Evolutionary conservation across 2,329 filamentous ascomycete species (phyloP), one percentile per base, ranked within the genome.

Genomic region (Xylaria sp.): DNA sequence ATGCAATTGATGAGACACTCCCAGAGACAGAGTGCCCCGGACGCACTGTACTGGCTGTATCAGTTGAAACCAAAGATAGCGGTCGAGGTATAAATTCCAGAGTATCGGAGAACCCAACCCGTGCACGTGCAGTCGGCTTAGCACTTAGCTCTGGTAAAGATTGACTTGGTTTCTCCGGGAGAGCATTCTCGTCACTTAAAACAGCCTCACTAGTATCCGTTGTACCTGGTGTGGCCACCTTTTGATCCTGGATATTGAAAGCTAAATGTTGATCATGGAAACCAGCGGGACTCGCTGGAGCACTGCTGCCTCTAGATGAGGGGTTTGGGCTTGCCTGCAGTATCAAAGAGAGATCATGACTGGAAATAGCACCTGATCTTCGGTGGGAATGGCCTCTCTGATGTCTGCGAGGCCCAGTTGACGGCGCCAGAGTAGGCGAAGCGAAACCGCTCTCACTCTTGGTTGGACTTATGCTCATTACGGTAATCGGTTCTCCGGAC

Each of bases 21-120:
- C 91, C 92, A 31, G 92, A 92, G 41, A 93, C 86, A 1, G 91
- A 93, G 78, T 95, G 93, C 5, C 89, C 88, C 3, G 87, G 87
- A 31, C 89, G 87, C 20, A 90, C 86, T 2, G 92, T 96, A 77
- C 91, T 94, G 55, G 93, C 91, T 0, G 93, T 94, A 78, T 96
- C 94, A 23, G 90, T 94, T 1, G 94, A 97, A 15, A 97, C 90
- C 23, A 94, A 84, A 1, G 94, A 97, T 20, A 97, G 82, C 0
- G 94, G 94, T 12, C 93, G 88, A 5, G 92, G 92, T 74, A 94
- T 94, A 71, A 92, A 94, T 79, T 97, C 93, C 34, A 97, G 85
- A 12, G 89, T 92, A 72, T 97, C 94, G 0, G 92, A 94, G 77
- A 97, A 97, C 0, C 92, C 92, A 55, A 97, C 94, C 13, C 92